Evolutionary conservation across 2,329 filamentous ascomycete genomes (phyloP).

Genomic region (Fusarium piperis): DNA sequence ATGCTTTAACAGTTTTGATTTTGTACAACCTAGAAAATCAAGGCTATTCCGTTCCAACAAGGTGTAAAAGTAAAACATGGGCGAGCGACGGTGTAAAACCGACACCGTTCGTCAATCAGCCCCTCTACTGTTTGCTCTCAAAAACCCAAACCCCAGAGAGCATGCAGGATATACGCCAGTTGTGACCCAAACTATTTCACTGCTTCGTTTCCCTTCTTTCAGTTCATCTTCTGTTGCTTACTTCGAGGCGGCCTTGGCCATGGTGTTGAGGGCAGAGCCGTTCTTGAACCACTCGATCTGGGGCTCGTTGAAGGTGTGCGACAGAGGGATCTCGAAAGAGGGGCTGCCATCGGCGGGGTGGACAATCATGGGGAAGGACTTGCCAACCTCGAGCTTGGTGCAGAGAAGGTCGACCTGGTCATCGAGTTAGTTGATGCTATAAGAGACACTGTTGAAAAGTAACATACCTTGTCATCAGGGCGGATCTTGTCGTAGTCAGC

Average conservation of each 20-base stretch:
- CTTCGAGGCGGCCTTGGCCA: constrained; percentile 76
- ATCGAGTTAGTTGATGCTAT: constrained; percentile 33
- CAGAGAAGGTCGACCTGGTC: constrained; percentile 80
- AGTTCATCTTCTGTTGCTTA: constrained; percentile 38
- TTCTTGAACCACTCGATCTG: constrained; percentile 99
- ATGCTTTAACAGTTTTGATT: constrained; percentile 39
- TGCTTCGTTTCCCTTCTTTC: constrained; percentile 22
- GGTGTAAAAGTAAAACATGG: constrained; percentile 37
- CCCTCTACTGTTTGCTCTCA: constrained; percentile 41
- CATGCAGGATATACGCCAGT: constrained; percentile 43
- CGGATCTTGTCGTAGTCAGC: constrained; percentile 98
- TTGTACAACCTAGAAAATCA: constrained; percentile 44
- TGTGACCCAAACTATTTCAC: constrained; percentile 37
- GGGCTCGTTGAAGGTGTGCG: constrained; percentile 97
- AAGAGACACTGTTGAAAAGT: neutral
- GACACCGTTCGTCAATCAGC: constrained; percentile 28
- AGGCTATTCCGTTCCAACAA: constrained; percentile 39
- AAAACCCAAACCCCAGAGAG: constrained; percentile 36
- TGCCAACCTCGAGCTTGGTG: constrained; percentile 90
- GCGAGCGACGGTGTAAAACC: constrained; percentile 27
- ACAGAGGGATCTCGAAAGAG: constrained; percentile 83
- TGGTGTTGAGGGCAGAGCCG: constrained; percentile 96
- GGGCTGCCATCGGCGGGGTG: constrained; percentile 85
- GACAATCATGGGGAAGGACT: constrained; percentile 90
- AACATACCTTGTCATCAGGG: constrained; percentile 80